Evolutionary conservation across 2,329 filamentous ascomycete species (phyloP).

Genomic region (Chaetomium sp.): DNA sequence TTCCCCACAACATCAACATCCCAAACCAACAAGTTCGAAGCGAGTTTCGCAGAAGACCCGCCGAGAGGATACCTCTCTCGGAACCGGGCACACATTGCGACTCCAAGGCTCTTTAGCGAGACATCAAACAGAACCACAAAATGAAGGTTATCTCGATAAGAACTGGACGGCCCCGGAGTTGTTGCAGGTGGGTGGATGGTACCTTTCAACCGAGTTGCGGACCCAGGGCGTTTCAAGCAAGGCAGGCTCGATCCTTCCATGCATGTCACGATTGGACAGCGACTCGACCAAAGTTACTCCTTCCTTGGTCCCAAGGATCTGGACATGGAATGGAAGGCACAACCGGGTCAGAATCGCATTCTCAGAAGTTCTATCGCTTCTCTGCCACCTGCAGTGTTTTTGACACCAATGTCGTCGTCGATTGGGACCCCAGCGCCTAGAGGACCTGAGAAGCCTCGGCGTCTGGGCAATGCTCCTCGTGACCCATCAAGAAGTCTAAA

Average conservation of each 20-base stretch:
- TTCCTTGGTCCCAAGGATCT: conserved; percentile 8
- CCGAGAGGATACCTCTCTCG: not conserved
- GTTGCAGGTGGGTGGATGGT: too few relatives aligned
- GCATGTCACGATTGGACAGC: conserved; percentile 8
- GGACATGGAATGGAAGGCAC: not conserved
- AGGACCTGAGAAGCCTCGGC: not conserved
- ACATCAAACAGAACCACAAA: not conserved
- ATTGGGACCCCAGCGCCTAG: not conserved
- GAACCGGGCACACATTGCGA: not conserved
- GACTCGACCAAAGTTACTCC: conserved; percentile 26
- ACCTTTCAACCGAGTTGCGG: not conserved
- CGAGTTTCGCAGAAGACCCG: not conserved
- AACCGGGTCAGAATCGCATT: not conserved
- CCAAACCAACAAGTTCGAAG: not conserved
- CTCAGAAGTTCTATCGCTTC: conserved; percentile 2
- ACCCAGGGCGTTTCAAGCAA: not conserved
- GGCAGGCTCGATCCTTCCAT: conserved; percentile 4
- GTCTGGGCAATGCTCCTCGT: conserved; percentile 3
- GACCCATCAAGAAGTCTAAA: not conserved
- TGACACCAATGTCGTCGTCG: not conserved
- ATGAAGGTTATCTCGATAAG: not conserved
- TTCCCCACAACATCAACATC: conserved; percentile 29
- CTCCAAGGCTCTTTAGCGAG: not conserved
- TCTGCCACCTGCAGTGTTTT: conserved; percentile 1
- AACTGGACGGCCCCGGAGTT: not conserved